Conservation (phyloP, 2,329 filamentous ascomycete genomes). For the Thielaviopsis musarum region DNA sequence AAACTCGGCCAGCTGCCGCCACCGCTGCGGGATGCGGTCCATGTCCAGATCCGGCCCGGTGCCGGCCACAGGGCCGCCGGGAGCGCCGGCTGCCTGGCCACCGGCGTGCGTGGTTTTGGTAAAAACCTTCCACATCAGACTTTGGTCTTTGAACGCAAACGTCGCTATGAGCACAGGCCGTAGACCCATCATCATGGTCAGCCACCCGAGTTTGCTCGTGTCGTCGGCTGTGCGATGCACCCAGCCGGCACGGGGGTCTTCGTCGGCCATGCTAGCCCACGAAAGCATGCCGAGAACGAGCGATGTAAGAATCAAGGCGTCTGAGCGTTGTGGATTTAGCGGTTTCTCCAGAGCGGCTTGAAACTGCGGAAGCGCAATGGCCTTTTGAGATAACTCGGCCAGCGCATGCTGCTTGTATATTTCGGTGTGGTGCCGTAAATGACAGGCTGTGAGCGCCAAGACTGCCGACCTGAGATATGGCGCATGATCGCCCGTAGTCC, state of each 20-base stretch:
- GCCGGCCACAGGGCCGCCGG: conserved; percentile 10
- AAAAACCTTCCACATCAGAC: conserved; percentile 12
- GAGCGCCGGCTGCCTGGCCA: conserved; percentile 12
- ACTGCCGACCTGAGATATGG: conserved; percentile 15
- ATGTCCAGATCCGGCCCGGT: conserved; percentile 10
- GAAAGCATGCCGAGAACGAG: conserved; percentile 16
- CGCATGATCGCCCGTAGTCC: conserved; percentile 6
- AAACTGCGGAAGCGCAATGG: conserved; percentile 14
- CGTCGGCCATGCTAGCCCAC: conserved; percentile 13
- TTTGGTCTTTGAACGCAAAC: conserved; percentile 12
- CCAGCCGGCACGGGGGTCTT: conserved; percentile 13
- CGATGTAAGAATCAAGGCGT: conserved; percentile 15
- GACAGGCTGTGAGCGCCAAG: conserved; percentile 16
- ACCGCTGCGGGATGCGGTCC: conserved; percentile 13
- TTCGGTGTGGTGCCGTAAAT: conserved; percentile 13
- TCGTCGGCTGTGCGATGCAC: conserved; percentile 13
- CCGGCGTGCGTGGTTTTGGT: conserved; percentile 10
- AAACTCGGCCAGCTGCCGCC: conserved; percentile 12
- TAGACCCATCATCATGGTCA: conserved; percentile 16
- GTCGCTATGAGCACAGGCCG: conserved; percentile 15
- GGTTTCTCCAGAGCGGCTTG: conserved; percentile 13
- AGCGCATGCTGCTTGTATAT: conserved; percentile 9
- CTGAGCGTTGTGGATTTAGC: conserved; percentile 13
- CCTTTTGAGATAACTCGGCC: conserved; percentile 16
- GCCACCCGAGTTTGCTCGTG: conserved; percentile 14